Percentiles rank a stretch among this genome's conserved stretches.
phyloP scores from a whole-genome alignment of 1,284 basidiomycete genomes.

The Amylostereum chailletii region DNA sequence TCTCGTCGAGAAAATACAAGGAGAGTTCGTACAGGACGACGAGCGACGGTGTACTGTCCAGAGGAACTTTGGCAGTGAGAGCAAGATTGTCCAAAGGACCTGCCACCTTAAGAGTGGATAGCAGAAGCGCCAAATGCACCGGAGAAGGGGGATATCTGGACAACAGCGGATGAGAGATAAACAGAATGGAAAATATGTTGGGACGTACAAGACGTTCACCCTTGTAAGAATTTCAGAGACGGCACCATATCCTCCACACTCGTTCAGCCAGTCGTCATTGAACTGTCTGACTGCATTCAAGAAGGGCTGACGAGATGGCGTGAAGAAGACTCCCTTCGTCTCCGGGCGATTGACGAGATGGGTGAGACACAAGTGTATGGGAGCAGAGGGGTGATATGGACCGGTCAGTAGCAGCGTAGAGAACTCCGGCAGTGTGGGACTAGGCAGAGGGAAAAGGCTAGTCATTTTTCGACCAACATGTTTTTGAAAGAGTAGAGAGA shows the following conservation, averaged over 20 bases:
- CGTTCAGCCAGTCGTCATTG: slow-evolving; percentile 47
- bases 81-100: slow-evolving; percentile 28
- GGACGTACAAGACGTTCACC: slow-evolving; percentile 47
- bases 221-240: slow-evolving; percentile 32
- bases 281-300: slow-evolving; percentile 32
- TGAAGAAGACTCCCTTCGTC: slow-evolving; percentile 37
- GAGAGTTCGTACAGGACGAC: slow-evolving; percentile 61
- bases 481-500: too few relatives aligned
- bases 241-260: slow-evolving; percentile 35
- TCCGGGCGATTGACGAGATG: slow-evolving; percentile 24
- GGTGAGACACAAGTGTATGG: slow-evolving; percentile 38
- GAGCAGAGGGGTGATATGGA: slow-evolving; percentile 26
- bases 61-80: slow-evolving; percentile 27
- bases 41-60: slow-evolving; percentile 39
- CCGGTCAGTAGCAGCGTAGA: slow-evolving; percentile 25
- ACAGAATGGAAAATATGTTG: not conserved
- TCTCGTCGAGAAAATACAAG: slow-evolving; percentile 37
- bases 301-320: slow-evolving; percentile 38
- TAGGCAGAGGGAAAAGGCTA: slow-evolving; percentile 14
- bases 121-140: slow-evolving; percentile 44
- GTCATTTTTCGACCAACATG: slow-evolving; percentile 2
- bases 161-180: not conserved
- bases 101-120: slow-evolving; percentile 42
- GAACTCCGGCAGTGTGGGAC: slow-evolving; percentile 21
- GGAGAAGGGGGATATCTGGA: slow-evolving; percentile 61